These are phyloP conservation scores for Fusarium graminum DNA, from an alignment of 2,329 filamentous ascomycete genomes.

Conservation along the genomic window DNA sequence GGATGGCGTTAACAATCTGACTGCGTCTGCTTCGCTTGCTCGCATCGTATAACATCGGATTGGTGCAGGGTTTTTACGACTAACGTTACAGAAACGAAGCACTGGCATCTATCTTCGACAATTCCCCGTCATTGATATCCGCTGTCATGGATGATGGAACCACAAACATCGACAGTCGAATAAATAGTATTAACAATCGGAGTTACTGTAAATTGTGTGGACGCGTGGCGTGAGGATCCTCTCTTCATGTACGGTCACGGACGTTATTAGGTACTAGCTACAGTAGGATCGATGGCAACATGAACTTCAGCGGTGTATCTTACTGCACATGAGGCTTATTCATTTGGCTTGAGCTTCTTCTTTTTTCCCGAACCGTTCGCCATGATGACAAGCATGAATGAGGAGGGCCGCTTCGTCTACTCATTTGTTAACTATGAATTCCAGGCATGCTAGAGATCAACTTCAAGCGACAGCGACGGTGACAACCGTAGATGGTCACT, in stretches of 20 bases:
- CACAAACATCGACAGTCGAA: neutral
- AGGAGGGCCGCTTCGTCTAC: constrained; percentile 31
- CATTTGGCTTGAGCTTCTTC: neutral
- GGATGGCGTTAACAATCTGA: neutral
- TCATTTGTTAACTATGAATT: constrained; percentile 41
- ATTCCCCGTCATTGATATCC: constrained; percentile 23
- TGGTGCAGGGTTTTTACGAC: constrained; percentile 24
- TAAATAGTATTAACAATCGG: neutral
- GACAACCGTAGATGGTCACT: constrained; percentile 24
- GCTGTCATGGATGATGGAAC: constrained; percentile 11
- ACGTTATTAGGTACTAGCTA: too few relatives aligned
- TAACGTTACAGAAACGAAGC: constrained; percentile 31
- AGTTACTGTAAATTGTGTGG: constrained; percentile 31
- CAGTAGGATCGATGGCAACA: too few relatives aligned
- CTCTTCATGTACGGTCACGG: constrained; percentile 1
- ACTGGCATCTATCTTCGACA: constrained; percentile 22
- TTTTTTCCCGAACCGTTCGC: constrained; percentile 26
- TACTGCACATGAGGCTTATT: neutral
- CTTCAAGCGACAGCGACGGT: constrained; percentile 5
- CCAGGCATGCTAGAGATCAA: constrained; percentile 11
- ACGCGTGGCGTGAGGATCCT: constrained; percentile 48
- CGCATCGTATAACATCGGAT: constrained; percentile 10
- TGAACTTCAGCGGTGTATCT: constrained; percentile 1
- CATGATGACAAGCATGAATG: constrained; percentile 29
- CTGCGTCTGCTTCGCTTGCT: constrained; percentile 5